These are phyloP conservation scores for Thyridium curvatum DNA, from an alignment of 2,329 filamentous ascomycete genomes.

Conservation along the genomic window DNA sequence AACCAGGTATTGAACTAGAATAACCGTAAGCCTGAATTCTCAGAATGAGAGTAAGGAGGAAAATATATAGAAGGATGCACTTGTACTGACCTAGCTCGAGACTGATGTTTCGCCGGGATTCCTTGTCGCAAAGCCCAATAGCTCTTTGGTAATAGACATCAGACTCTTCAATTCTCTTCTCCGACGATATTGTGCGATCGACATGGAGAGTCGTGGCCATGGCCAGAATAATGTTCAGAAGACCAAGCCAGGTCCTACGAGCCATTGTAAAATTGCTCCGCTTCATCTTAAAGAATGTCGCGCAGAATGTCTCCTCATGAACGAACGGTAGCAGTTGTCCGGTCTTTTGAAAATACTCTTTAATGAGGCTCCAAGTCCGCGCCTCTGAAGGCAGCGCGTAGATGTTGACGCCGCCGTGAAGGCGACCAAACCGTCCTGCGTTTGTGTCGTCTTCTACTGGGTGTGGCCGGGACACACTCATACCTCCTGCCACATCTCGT, in stretches of 20 bases:
- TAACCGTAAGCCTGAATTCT: not conserved
- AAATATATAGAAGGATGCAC: too few relatives aligned
- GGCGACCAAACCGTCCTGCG: not conserved
- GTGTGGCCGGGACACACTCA: constrained; percentile 3
- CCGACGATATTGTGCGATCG: constrained; percentile 18
- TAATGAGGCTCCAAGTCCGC: constrained; percentile 7
- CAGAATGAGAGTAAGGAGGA: not conserved
- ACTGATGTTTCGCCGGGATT: constrained; percentile 32
- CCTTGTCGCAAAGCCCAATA: constrained; percentile 31
- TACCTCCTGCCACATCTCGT: not conserved
- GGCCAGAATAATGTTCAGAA: constrained; percentile 43
- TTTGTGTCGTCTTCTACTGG: not conserved
- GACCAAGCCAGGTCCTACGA: constrained; percentile 41
- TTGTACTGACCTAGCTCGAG: constrained; percentile 40
- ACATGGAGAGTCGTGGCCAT: constrained; percentile 32
- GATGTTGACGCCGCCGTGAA: constrained; percentile 1
- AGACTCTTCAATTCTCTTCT: constrained; percentile 29
- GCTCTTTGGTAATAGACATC: constrained; percentile 39
- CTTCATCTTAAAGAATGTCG: constrained; percentile 8
- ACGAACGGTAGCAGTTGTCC: constrained; percentile 14
- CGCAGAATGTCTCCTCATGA: constrained; percentile 10
- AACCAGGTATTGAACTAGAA: constrained; percentile 39
- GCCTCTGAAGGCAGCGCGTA: constrained; percentile 7
- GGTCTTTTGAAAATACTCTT: constrained; percentile 12
- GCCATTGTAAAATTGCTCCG: constrained; percentile 19